These are phyloP conservation scores for Alternaria metachromatica DNA, from an alignment of 2,329 filamentous ascomycete genomes.

Conservation along the genomic window DNA sequence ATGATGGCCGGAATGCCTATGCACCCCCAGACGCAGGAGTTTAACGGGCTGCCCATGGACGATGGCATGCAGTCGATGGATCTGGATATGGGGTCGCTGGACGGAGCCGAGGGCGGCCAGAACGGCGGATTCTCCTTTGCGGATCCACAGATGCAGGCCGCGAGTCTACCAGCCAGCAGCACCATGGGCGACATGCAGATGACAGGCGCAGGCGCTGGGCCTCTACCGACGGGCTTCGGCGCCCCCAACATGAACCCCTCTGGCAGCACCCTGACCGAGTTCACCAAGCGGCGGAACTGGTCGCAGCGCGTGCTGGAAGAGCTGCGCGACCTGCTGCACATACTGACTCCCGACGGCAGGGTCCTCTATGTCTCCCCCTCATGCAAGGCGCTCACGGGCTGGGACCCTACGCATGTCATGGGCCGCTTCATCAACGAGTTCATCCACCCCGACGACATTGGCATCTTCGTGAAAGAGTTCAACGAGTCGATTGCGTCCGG, in stretches of 20 bases:
- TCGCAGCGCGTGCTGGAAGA: conserved; percentile 88
- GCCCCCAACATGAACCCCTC: conserved; percentile 51
- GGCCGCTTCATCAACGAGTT: conserved; percentile 80
- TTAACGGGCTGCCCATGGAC: conserved; percentile 50
- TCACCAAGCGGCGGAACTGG: conserved; percentile 77
- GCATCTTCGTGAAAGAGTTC: conserved; percentile 84
- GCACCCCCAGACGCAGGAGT: conserved; percentile 33
- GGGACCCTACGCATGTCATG: conserved; percentile 71
- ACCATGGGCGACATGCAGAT: conserved; percentile 40
- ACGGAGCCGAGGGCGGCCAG: conserved; percentile 30
- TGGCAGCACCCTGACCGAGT: conserved; percentile 67
- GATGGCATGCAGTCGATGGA: conserved; percentile 53
- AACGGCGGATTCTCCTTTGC: conserved; percentile 30
- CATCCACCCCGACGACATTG: conserved; percentile 84
- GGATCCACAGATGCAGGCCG: conserved; percentile 37
- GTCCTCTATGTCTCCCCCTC: conserved; percentile 88
- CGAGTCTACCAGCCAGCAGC: conserved; percentile 32
- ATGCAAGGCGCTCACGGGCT: conserved; percentile 76
- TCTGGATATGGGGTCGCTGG: conserved; percentile 51
- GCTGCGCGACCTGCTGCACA: conserved; percentile 85
- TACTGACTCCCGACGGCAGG: conserved; percentile 82
- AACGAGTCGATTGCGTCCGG: conserved; percentile 86
- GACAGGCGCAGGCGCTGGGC: conserved; percentile 60
- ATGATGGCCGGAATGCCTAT: conserved; percentile 37
- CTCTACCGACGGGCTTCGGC: conserved; percentile 63